A percentile compares a stretch with the other conserved stretches of the same genome.
Evolutionary conservation across 2,329 filamentous ascomycete species (phyloP).

Genomic region (Raffaelea ambrosiae): DNA sequence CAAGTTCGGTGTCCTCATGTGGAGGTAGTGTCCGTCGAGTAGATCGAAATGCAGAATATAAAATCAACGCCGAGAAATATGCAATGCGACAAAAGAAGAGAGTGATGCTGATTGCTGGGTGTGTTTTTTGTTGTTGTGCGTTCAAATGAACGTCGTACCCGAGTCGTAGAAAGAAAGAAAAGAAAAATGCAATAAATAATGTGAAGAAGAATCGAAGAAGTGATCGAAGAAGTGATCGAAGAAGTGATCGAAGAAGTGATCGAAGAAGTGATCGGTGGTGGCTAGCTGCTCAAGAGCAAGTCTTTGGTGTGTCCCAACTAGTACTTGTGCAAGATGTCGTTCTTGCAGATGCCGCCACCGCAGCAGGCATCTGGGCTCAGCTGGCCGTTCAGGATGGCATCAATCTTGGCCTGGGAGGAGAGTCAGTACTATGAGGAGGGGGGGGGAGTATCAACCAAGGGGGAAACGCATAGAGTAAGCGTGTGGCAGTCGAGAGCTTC

Average conservation of each 20-base stretch:
- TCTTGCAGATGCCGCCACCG: conserved; percentile 43
- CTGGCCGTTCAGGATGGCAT: conserved; percentile 37
- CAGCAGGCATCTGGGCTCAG: conserved; percentile 42
- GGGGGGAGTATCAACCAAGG: too few relatives aligned
- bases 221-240: neutral
- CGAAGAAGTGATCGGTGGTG: too few relatives aligned
- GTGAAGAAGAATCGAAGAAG: neutral
- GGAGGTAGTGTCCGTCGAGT: too few relatives aligned
- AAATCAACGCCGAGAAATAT: too few relatives aligned
- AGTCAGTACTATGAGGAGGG: neutral
- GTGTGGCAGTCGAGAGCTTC: too few relatives aligned
- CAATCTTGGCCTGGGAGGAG: conserved; percentile 22
- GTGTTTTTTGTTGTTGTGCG: neutral
- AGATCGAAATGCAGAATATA: too few relatives aligned
- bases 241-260: too few relatives aligned
- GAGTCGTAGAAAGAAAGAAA: neutral
- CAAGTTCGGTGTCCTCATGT: too few relatives aligned
- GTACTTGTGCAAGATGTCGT: conserved; percentile 33
- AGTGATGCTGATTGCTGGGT: neutral
- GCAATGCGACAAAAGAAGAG: too few relatives aligned
- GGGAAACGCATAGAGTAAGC: neutral
- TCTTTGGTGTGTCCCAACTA: too few relatives aligned
- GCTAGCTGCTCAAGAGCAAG: too few relatives aligned
- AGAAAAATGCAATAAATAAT: neutral
- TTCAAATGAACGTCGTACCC: neutral